phyloP scores from a whole-genome alignment of 371 early-diverging fungal genomes.

The Mortierella polycephala region DNA sequence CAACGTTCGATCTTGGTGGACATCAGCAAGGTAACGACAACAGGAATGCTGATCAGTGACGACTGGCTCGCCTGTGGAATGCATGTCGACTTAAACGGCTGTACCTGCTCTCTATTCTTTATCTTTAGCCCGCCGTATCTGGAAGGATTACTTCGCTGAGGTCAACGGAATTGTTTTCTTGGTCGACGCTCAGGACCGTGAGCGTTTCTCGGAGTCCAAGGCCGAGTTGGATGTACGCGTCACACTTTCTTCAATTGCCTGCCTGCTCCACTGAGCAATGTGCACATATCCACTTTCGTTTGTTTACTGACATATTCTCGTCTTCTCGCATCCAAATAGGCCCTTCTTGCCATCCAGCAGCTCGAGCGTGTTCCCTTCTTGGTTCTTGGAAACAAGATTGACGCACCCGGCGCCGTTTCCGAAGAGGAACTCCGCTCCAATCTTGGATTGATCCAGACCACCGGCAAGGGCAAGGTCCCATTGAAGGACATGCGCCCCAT shows the following conservation, averaged over 20 bases:
- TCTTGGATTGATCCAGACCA: constrained; percentile 94
- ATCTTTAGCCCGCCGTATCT: constrained; percentile 88
- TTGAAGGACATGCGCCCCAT: constrained; percentile 94
- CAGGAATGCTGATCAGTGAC: no score
- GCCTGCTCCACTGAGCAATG: no score
- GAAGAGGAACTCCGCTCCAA: constrained; percentile 91
- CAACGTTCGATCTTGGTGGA: constrained; percentile 97
- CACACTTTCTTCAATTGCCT: background rate
- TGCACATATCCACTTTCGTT: no score
- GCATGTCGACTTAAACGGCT: background rate
- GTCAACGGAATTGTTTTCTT: constrained; percentile 97
- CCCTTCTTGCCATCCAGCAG: constrained; percentile 93
- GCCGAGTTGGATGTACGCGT: constrained; percentile 90
- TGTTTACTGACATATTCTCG: no score
- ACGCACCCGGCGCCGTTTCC: constrained; percentile 92
- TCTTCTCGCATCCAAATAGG: constrained; percentile 56
- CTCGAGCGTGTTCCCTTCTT: constrained; percentile 93
- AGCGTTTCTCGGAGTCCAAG: constrained; percentile 90
- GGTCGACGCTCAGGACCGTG: constrained; percentile 91
- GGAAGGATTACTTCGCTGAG: constrained; percentile 99
- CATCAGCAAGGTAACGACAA: constrained; percentile 81
- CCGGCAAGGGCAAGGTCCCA: constrained; percentile 96
- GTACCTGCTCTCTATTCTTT: background rate
- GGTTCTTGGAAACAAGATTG: constrained; percentile 98
- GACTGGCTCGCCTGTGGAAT: no score